A percentile compares a stretch with the other conserved stretches of the same genome.
Evolutionary conservation across 768 basidiomycete genomes (phyloP).

Genomic region (Flagelloscypha sp.): DNA sequence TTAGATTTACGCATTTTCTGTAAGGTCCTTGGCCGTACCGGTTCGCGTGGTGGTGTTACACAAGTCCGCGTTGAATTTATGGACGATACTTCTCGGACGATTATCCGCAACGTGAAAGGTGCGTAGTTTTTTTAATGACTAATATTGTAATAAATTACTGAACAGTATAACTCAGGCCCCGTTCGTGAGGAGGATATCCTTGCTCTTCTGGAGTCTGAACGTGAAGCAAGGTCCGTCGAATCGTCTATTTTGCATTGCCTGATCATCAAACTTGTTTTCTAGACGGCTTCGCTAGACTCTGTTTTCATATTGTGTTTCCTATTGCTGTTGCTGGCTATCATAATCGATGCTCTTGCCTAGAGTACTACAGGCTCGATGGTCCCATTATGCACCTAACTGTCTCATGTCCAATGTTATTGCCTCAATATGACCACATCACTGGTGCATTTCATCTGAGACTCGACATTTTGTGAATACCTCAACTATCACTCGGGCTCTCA

Average conservation of each 20-base stretch:
- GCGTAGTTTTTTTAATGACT: too few species aligned
- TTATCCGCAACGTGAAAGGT: constrained; percentile 99
- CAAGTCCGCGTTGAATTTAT: constrained; percentile 99
- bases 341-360: too few species aligned
- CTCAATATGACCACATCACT: too few species aligned
- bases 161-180: too few species aligned
- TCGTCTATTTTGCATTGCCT: not conserved
- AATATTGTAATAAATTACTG: too few species aligned
- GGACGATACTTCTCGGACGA: constrained; percentile 91
- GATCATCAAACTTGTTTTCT: constrained; percentile 2
- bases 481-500: too few species aligned
- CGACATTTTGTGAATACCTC: too few species aligned
- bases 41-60: constrained; percentile 97
- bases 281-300: constrained; percentile 24
- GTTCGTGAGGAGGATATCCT: constrained; percentile 95
- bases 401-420: too few species aligned
- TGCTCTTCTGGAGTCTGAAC: constrained; percentile 93
- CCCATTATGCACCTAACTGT: too few species aligned
- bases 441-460: too few species aligned
- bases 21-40: constrained; percentile 96
- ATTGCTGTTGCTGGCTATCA: too few species aligned
- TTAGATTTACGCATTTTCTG: constrained; percentile 6
- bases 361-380: too few species aligned
- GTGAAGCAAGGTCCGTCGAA: constrained; percentile 92
- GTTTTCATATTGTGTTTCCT: not conserved